These are phyloP conservation scores for Magnaporthales sp. DNA, from an alignment of 2,329 filamentous ascomycete species.

Conservation along the genomic window DNA sequence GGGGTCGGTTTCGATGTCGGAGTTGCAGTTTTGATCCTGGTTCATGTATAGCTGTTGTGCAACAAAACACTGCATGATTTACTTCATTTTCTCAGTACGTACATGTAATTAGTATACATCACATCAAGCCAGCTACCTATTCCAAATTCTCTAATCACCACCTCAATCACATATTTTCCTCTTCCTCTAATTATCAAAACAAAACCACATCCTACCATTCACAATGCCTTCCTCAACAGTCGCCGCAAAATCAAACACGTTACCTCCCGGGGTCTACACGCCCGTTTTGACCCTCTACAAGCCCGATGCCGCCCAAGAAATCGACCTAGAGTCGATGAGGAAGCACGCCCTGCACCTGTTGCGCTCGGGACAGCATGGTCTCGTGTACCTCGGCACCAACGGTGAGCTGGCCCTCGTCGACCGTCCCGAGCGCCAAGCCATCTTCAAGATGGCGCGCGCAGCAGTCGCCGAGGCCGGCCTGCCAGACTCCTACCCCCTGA, in stretches of 20 bases:
- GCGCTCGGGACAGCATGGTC: conserved; percentile 32
- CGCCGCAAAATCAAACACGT: conserved; percentile 23
- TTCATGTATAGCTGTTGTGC: background rate
- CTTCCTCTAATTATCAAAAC: background rate
- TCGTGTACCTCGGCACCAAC: conserved; percentile 37
- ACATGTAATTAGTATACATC: background rate
- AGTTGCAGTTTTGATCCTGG: background rate
- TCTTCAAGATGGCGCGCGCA: conserved; percentile 28
- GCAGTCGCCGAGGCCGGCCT: conserved; percentile 23
- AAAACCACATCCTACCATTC: background rate
- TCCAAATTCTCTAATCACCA: background rate
- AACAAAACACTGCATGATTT: background rate
- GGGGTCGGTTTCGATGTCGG: background rate
- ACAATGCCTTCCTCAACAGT: conserved; percentile 1
- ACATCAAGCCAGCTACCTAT: background rate
- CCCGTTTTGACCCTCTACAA: conserved; percentile 38
- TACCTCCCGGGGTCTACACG: conserved; percentile 35
- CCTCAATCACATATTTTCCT: background rate
- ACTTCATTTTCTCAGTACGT: background rate
- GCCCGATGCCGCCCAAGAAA: conserved; percentile 25
- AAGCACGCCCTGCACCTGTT: conserved; percentile 31
- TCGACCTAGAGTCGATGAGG: conserved; percentile 35
- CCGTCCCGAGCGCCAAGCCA: conserved; percentile 27
- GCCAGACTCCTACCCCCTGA: conserved; percentile 26
- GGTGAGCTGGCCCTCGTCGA: conserved; percentile 34